Percentiles rank a stretch among this genome's conserved stretches.
These are phyloP conservation scores for Cantharellus cinnabarinus DNA, from an alignment of 768 basidiomycete genomes.

Conservation along the genomic window DNA sequence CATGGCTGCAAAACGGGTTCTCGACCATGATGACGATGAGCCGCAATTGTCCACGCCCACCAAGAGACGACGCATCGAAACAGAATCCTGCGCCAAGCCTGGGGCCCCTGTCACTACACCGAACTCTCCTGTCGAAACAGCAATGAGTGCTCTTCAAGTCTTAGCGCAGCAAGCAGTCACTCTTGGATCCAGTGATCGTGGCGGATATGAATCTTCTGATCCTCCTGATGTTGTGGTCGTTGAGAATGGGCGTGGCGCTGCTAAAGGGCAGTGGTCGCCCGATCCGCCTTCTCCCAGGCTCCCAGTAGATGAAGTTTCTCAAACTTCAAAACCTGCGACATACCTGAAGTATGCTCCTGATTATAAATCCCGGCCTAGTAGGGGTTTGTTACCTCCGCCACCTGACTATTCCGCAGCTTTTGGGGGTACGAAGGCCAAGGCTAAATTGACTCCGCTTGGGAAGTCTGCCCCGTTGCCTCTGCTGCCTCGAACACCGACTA, in stretches of 20 bases:
- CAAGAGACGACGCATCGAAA: constrained; percentile 4
- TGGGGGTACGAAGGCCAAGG: not conserved
- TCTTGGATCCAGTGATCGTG: not conserved
- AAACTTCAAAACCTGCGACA: not conserved
- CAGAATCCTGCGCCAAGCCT: not conserved
- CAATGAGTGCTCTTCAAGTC: constrained; percentile 8
- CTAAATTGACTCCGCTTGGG: not conserved
- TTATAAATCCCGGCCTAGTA: not conserved
- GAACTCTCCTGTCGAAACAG: not conserved
- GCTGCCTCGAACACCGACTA: too few species aligned
- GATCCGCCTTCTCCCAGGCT: not conserved
- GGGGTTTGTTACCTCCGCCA: not conserved
- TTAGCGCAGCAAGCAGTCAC: constrained; percentile 7
- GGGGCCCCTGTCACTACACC: not conserved
- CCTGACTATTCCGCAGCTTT: not conserved
- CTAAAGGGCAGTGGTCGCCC: not conserved
- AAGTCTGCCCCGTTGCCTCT: too few species aligned
- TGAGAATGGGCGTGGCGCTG: not conserved
- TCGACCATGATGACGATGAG: not conserved
- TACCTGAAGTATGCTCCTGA: not conserved
- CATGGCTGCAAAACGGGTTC: constrained; percentile 2
- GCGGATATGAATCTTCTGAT: not conserved
- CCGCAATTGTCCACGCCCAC: not conserved
- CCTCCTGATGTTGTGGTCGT: not conserved
- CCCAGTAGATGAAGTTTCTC: not conserved